Evolutionary conservation across 352 stramenopile genomes (phyloP).

Genomic region (Elongisporangium prolatum): DNA sequence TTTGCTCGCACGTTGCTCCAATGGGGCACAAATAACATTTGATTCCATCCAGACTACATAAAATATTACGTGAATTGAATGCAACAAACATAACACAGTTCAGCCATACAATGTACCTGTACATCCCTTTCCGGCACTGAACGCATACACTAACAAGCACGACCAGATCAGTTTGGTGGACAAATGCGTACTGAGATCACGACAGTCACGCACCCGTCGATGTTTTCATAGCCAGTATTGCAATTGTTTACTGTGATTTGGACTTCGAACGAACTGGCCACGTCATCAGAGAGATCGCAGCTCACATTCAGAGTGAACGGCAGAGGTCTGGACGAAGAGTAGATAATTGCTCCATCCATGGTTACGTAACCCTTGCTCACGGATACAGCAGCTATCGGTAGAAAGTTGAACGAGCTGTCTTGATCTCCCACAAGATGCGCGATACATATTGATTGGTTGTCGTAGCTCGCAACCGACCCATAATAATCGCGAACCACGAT

Average conservation of each 20-base stretch:
- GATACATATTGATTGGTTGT: constrained; percentile 33
- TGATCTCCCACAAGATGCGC: constrained; percentile 12
- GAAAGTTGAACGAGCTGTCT: constrained; percentile 41
- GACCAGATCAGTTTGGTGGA: neutral
- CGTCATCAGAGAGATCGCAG: constrained; percentile 27
- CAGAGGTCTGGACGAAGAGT: constrained; percentile 17
- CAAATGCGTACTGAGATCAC: neutral
- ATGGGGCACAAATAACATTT: constrained; percentile 58
- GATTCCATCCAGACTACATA: constrained; percentile 49
- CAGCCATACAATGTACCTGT: constrained; percentile 34
- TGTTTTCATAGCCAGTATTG: constrained; percentile 52
- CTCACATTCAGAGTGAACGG: constrained; percentile 41
- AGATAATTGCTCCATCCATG: constrained; percentile 34
- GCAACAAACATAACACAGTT: neutral
- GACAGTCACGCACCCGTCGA: constrained; percentile 38
- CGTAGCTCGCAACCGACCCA: constrained; percentile 34
- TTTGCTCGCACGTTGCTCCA: constrained; percentile 41
- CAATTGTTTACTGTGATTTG: constrained; percentile 50
- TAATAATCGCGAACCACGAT: constrained; percentile 62
- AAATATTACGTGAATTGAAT: constrained; percentile 1
- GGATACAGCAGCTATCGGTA: constrained; percentile 17
- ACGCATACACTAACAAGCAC: constrained; percentile 30
- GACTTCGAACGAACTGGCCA: constrained; percentile 10
- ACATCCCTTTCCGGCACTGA: constrained; percentile 53
- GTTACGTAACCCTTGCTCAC: constrained; percentile 41